Evolutionary conservation across 2,329 filamentous ascomycete species (phyloP).

Genomic region (Aschersonia sp.): DNA sequence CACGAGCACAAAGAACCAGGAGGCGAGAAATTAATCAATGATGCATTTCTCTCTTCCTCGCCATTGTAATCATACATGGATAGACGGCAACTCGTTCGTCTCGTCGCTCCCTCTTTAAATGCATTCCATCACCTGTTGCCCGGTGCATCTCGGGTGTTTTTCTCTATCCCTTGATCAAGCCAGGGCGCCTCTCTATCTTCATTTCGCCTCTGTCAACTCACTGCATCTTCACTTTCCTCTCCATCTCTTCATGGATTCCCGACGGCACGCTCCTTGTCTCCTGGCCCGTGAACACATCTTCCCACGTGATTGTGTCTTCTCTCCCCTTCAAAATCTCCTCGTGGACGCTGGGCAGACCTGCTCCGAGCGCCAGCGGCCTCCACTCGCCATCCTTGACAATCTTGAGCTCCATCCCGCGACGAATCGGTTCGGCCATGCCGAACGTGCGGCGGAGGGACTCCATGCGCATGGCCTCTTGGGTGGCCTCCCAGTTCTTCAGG

Average conservation of each 20-base stretch:
- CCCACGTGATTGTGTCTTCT: constrained; percentile 72
- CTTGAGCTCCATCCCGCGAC: constrained; percentile 88
- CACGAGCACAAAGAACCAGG: too few species aligned
- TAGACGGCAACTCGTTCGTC: too few species aligned
- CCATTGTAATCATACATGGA: too few species aligned
- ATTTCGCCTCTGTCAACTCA: constrained; percentile 1
- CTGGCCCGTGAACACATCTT: constrained; percentile 79
- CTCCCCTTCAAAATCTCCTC: constrained; percentile 76
- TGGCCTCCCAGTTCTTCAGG: constrained; percentile 77
- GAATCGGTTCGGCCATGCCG: constrained; percentile 83
- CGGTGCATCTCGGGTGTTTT: constrained; percentile 3
- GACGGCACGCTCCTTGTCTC: constrained; percentile 50
- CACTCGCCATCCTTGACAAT: constrained; percentile 70
- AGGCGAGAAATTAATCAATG: too few species aligned
- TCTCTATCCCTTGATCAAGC: constrained; percentile 6
- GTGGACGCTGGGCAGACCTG: constrained; percentile 52
- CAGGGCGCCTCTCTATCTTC: neutral
- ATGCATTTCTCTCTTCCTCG: too few species aligned
- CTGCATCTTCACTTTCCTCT: constrained; percentile 71
- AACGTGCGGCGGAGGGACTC: constrained; percentile 73
- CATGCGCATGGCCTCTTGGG: constrained; percentile 81
- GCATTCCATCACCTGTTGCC: too few species aligned
- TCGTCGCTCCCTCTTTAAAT: too few species aligned
- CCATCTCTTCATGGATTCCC: constrained; percentile 84
- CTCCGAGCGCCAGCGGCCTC: constrained; percentile 56